Conservation (phyloP, 164 flowering plant species). For the Magnolia officinalis region DNA sequence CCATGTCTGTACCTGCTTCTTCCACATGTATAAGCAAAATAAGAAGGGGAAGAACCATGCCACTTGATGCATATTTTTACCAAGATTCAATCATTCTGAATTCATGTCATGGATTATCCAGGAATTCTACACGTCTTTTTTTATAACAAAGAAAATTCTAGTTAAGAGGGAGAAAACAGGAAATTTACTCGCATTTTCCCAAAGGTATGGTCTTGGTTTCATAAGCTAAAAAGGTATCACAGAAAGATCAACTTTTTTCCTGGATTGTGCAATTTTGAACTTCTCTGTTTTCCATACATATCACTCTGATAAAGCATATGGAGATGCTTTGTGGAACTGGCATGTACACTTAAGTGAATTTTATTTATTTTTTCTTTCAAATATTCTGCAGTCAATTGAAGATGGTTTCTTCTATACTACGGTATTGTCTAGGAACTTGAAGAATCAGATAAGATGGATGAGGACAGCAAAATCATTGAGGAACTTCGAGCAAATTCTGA, state of each 20-base stretch:
- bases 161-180: no score
- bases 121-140: no score
- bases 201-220: neutral
- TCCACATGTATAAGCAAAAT: neutral
- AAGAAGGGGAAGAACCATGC: neutral
- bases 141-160: no score
- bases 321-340: constrained; percentile 7
- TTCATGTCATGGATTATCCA: neutral
- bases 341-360: constrained; percentile 6
- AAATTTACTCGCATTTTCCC: neutral
- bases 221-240: neutral
- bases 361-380: constrained; percentile 7
- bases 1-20: no score
- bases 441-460: constrained; percentile 99
- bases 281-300: neutral
- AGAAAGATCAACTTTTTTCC: neutral
- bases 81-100: neutral
- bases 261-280: constrained; percentile 3
- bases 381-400: constrained; percentile 26
- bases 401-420: constrained; percentile 31
- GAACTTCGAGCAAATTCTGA: constrained; percentile 64
- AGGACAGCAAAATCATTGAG: constrained; percentile 86
- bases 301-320: neutral
- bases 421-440: constrained; percentile 71
- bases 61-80: neutral